These are phyloP conservation scores for Xylaria longipes DNA, from an alignment of 495 filamentous ascomycete species.

Conservation along the genomic window DNA sequence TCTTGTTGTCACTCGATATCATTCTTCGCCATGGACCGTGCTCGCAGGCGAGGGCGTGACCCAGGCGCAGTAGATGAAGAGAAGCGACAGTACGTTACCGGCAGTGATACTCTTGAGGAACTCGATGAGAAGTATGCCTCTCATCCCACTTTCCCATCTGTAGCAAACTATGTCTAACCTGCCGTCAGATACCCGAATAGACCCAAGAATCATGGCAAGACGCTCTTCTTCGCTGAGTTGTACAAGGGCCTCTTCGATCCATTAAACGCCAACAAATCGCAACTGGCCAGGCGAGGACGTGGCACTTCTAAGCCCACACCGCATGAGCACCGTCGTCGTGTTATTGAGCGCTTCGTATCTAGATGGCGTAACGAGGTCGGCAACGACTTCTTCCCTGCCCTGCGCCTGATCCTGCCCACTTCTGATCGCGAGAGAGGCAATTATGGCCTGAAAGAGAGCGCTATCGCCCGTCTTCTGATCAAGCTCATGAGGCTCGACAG, in stretches of 20 bases:
- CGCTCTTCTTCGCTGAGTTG: constrained; percentile 83
- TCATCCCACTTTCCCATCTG: not conserved
- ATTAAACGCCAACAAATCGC: constrained; percentile 82
- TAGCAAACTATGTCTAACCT: constrained; percentile 35
- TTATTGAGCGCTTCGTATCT: constrained; percentile 89
- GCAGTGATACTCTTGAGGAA: constrained; percentile 54
- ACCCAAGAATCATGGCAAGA: constrained; percentile 78
- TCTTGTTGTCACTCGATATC: not conserved
- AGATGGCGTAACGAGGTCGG: constrained; percentile 89
- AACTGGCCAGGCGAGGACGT: constrained; percentile 64
- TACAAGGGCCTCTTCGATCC: constrained; percentile 84
- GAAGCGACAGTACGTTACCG: constrained; percentile 54
- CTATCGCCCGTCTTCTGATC: constrained; percentile 85
- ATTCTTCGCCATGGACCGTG: constrained; percentile 22
- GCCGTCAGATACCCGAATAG: constrained; percentile 76
- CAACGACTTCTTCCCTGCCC: constrained; percentile 89
- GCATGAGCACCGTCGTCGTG: constrained; percentile 79
- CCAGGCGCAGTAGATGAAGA: constrained; percentile 59
- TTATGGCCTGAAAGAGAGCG: constrained; percentile 94
- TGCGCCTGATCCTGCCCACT: constrained; percentile 90
- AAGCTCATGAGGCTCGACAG: constrained; percentile 92
- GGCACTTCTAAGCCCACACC: constrained; percentile 68
- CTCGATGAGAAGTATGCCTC: constrained; percentile 68
- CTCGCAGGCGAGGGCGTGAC: constrained; percentile 51
- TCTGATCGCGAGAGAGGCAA: constrained; percentile 92